Evolutionary conservation across 164 flowering plant species (phyloP).

Genomic region (Kingdonia uniflora): DNA sequence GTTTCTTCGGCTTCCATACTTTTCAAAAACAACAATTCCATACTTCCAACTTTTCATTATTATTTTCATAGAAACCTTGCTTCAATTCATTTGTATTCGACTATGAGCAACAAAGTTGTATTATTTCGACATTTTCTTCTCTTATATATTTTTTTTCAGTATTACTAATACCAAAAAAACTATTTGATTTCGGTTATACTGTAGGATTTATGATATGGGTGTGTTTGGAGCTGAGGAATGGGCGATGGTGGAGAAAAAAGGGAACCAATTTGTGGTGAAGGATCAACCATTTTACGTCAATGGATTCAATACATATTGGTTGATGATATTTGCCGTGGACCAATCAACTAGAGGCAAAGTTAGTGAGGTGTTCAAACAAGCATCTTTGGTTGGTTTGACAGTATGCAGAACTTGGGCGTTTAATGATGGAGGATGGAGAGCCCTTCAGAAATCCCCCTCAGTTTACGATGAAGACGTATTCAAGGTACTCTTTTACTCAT

Average conservation of each 20-base stretch:
- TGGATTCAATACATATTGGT: slow-evolving; percentile 95
- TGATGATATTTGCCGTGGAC: slow-evolving; percentile 89
- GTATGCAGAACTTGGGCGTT: slow-evolving; percentile 98
- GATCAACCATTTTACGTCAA: slow-evolving; percentile 66
- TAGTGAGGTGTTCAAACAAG: slow-evolving; percentile 69
- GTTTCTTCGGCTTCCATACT: not conserved
- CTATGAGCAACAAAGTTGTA: too few relatives aligned
- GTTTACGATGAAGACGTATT: slow-evolving; percentile 87
- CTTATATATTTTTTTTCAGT: too few relatives aligned
- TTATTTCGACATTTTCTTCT: too few relatives aligned
- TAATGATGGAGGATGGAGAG: slow-evolving; percentile 90
- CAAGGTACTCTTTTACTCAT: slow-evolving; percentile 46
- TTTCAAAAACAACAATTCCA: too few relatives aligned
- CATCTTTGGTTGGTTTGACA: slow-evolving; percentile 67
- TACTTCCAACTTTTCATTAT: too few relatives aligned
- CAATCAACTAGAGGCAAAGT: slow-evolving; percentile 72
- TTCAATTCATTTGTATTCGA: not conserved
- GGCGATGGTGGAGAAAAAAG: slow-evolving; percentile 72
- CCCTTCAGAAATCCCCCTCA: slow-evolving; percentile 84
- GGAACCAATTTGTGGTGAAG: slow-evolving; percentile 60
- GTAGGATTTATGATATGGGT: slow-evolving; percentile 21
- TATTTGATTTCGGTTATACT: not conserved
- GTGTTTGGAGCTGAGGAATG: slow-evolving; percentile 41
- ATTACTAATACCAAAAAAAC: too few relatives aligned
- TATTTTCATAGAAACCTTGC: not conserved